Base-by-base conservation (phyloP, 2,329 filamentous ascomycete species). In the Calonectria hawksworthii region DNA sequence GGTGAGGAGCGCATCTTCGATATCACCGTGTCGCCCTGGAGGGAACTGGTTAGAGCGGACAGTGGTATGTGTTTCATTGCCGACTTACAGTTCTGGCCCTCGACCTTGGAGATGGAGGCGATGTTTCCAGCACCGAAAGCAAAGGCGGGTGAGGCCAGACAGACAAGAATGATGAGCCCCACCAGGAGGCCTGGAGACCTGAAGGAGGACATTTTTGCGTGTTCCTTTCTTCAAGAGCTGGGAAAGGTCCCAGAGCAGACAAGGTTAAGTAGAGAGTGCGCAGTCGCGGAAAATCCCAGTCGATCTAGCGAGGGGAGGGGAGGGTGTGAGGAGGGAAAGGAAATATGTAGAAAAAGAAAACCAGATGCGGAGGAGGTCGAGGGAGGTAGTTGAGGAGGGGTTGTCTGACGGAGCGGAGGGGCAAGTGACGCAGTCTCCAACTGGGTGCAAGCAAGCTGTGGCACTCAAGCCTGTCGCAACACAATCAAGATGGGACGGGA, bases 101-200 rank as follows among this genome's bases (percentile, higher is more conserved):
- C 95, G 68, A 98, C 90, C 83, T 93, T 93, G 82, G 95, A 94
- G 75, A 95, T 90, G 73, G 93, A 92, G 52, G 94, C 95, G 83
- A 98, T 97, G 85, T 98, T 98, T 76, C 96, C 96, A 80, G 95
- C 95, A 78, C 95, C 95, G 83, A 98, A 98, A 70, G 94, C 95
- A 79, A 93, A 89, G 44, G 92, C 91, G 23, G 94, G 94, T 75
- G 89, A 89, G 69, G 93, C 91, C 81, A 95, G 91, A 78, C 91
- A 86, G 79, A 96, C 87, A 78, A 96, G 86, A 78, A 95, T 82
- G 70, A 91, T 84, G 79, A 93, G 81, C 80, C 88, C 90, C 84
- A 92, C 82, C 75, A 92, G 81, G 80, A 91, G 84, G 81, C 88
- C 86, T 79, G 87, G 86, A 68, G 86, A 86, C 82, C 87, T 89